A percentile compares a stretch with the other conserved stretches of the same genome.
These are phyloP conservation scores for Candida ortonii DNA, from an alignment of 805 yeast species.

Conservation along the genomic window DNA sequence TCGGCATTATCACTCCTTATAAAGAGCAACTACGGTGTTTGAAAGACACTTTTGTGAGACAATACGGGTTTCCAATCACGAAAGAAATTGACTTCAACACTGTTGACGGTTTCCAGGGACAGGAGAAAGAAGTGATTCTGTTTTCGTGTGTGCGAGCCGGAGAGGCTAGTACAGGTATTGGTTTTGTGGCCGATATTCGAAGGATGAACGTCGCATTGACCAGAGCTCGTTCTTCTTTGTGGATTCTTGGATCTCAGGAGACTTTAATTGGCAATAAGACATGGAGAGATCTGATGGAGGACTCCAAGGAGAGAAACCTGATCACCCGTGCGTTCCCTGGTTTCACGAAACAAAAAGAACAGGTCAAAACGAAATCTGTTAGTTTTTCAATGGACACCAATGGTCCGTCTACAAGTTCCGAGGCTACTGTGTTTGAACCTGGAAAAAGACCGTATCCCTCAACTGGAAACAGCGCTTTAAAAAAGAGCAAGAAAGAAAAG, in stretches of 20 bases:
- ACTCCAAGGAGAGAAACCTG: conserved; percentile 54
- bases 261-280: conserved; percentile 63
- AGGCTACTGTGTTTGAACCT: no score
- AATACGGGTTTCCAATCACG: conserved; percentile 61
- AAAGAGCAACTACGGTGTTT: conserved; percentile 75
- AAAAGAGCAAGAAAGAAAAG: no score
- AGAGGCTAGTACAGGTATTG: conserved; percentile 63
- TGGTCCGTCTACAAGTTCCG: no score
- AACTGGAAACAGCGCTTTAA: no score
- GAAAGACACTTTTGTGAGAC: conserved; percentile 51
- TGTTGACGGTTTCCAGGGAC: conserved; percentile 97
- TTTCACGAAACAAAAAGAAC: conserved; percentile 28
- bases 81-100: conserved; percentile 84
- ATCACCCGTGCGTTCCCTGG: conserved; percentile 25
- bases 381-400: no score
- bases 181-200: conserved; percentile 85
- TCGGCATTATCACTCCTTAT: conserved; percentile 94
- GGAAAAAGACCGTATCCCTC: no score
- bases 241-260: conserved; percentile 84
- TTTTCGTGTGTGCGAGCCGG: conserved; percentile 94
- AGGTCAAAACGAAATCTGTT: no score
- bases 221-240: conserved; percentile 85
- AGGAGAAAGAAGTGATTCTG: conserved; percentile 90
- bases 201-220: conserved; percentile 98
- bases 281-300: conserved; percentile 67